phyloP scores from a whole-genome alignment of 2,329 filamentous ascomycete species.

The Rhynchosporium agropyri region DNA sequence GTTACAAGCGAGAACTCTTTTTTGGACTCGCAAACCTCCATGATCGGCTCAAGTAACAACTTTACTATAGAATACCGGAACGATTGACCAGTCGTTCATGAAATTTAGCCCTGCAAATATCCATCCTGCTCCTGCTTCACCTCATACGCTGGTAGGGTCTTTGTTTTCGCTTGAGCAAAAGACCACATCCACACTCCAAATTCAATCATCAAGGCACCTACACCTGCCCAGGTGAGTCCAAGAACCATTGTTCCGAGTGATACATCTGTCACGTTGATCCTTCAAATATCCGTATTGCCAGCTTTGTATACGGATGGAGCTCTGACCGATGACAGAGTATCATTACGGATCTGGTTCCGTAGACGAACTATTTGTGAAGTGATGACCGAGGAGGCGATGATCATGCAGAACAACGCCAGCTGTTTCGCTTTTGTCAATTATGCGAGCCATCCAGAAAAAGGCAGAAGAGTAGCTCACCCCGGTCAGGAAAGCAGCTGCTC shows the following conservation, averaged over 20 bases:
- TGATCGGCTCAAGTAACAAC: neutral
- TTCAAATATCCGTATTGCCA: neutral
- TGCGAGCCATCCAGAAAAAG: neutral
- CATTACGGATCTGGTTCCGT: constrained; percentile 8
- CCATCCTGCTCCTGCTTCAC: neutral
- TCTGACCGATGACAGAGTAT: neutral
- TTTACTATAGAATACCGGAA: neutral
- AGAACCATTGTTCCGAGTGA: neutral
- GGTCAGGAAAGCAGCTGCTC: neutral
- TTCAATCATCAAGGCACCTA: constrained; percentile 10
- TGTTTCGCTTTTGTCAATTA: neutral
- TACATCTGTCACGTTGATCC: neutral
- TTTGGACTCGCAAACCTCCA: neutral
- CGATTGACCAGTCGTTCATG: neutral
- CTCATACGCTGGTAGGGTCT: neutral
- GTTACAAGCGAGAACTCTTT: neutral
- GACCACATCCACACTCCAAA: constrained; percentile 11
- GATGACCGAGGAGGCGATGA: constrained; percentile 10
- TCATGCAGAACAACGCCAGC: constrained; percentile 15
- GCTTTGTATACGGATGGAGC: neutral
- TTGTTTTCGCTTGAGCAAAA: neutral
- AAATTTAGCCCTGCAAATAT: neutral
- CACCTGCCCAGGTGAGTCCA: constrained; percentile 15
- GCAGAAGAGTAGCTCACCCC: neutral
- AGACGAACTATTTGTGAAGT: constrained; percentile 16